phyloP scores from a whole-genome alignment of 2,329 filamentous ascomycete species.

The Xylaria sp. region DNA sequence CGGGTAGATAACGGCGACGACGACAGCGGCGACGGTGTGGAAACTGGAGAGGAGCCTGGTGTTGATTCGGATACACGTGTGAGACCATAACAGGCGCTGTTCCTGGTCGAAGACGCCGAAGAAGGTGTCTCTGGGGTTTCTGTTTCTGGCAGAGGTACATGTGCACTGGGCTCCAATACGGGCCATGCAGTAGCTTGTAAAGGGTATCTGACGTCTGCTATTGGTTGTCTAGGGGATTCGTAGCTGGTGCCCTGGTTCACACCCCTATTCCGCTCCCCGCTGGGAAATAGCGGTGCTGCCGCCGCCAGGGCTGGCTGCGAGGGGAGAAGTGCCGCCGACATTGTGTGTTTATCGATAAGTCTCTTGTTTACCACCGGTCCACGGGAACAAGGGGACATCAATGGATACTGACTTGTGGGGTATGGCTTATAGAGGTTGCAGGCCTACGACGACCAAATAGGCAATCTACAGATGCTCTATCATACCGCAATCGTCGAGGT shows the following conservation, averaged over 20 bases:
- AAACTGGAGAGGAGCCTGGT: slow-evolving; percentile 33
- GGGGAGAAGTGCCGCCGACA: slow-evolving; percentile 24
- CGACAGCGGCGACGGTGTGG: slow-evolving; percentile 28
- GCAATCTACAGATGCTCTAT: slow-evolving; percentile 6
- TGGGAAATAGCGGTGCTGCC: slow-evolving; percentile 11
- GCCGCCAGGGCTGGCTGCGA: slow-evolving; percentile 24
- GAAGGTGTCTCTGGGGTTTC: slow-evolving; percentile 32
- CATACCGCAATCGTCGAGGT: slow-evolving; percentile 1
- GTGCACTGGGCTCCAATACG: slow-evolving; percentile 43
- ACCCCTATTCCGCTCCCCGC: slow-evolving; percentile 47
- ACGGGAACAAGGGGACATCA: slow-evolving; percentile 1
- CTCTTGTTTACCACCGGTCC: slow-evolving; percentile 4
- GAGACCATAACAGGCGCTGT: slow-evolving; percentile 40
- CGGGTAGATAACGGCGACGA: slow-evolving; percentile 20
- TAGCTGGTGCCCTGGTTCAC: slow-evolving; percentile 23
- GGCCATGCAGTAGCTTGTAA: slow-evolving; percentile 43
- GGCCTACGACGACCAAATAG: slow-evolving; percentile 11
- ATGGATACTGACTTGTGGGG: slow-evolving; percentile 19
- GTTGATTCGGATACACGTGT: slow-evolving; percentile 41
- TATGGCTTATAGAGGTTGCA: slow-evolving; percentile 31
- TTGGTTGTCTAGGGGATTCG: slow-evolving; percentile 48
- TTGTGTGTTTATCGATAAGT: slow-evolving; percentile 36
- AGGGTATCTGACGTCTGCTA: slow-evolving; percentile 42
- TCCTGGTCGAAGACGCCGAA: slow-evolving; percentile 27
- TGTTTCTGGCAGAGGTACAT: slow-evolving; percentile 36